phyloP scores from a whole-genome alignment of 139 green algal species.

The Chlamydomonas sp. region DNA sequence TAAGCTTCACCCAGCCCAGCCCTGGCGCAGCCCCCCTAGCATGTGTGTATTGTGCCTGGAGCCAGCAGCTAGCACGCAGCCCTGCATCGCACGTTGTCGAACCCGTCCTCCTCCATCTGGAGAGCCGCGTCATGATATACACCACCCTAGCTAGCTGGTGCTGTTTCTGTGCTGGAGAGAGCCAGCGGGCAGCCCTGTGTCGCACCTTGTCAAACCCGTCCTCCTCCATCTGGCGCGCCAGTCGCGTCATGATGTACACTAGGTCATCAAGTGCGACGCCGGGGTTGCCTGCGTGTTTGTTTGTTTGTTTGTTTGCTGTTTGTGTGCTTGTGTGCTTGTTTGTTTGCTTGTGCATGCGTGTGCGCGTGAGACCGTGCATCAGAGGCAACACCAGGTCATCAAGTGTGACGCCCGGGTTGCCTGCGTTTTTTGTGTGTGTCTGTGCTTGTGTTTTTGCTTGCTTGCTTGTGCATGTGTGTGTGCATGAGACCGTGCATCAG shows the following conservation, averaged over 20 bases:
- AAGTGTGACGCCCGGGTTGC: slow-evolving; percentile 74
- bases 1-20: background rate
- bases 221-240: slow-evolving; percentile 83
- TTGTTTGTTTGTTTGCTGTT: too few species aligned
- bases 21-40: background rate
- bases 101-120: slow-evolving; percentile 78
- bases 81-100: too few species aligned
- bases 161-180: too few species aligned
- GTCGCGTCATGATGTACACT: slow-evolving; percentile 82
- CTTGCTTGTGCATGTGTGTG: too few species aligned
- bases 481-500: too few species aligned
- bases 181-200: too few species aligned
- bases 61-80: too few species aligned
- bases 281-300: slow-evolving; percentile 28
- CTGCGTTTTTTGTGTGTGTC: too few species aligned
- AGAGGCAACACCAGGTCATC: slow-evolving; percentile 96
- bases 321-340: too few species aligned
- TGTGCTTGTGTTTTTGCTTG: too few species aligned
- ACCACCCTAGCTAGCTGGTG: slow-evolving; percentile 50
- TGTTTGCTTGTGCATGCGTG: too few species aligned
- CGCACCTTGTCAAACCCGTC: slow-evolving; percentile 57
- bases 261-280: slow-evolving; percentile 95
- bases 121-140: slow-evolving; percentile 74
- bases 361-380: too few species aligned
- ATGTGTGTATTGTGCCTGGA: background rate